Percentiles rank a stretch among this genome's conserved stretches.
phyloP scores from a whole-genome alignment of 2,329 filamentous ascomycete genomes.

The Fusarium tuaranense region DNA sequence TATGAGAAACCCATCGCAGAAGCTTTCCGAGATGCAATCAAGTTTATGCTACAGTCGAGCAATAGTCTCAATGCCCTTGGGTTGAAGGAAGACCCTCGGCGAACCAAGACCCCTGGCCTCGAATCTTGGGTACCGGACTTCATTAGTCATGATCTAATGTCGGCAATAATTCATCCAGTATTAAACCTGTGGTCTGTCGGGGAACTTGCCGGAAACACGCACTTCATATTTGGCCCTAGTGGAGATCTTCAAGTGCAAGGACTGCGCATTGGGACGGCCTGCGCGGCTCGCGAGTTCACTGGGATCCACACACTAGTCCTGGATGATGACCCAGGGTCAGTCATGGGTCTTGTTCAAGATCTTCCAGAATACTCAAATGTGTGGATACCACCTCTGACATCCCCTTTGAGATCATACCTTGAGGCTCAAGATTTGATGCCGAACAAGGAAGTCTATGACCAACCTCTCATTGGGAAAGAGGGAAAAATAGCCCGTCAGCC shows the following conservation, averaged over 20 bases:
- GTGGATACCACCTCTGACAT: background rate
- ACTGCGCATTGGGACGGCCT: background rate
- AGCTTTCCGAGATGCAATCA: background rate
- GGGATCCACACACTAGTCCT: background rate
- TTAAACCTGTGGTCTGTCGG: background rate
- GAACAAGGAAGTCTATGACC: background rate
- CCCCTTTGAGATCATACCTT: background rate
- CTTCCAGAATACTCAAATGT: background rate
- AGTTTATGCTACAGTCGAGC: background rate
- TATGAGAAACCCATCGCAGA: background rate
- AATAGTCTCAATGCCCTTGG: background rate
- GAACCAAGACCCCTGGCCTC: background rate
- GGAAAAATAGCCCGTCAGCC: background rate
- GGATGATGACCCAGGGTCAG: background rate
- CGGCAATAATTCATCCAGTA: background rate
- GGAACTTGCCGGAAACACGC: background rate
- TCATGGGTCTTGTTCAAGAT: background rate
- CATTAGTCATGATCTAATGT: fast-evolving
- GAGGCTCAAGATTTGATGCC: background rate
- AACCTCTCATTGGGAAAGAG: fast-evolving
- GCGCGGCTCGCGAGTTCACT: background rate
- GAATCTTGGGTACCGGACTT: background rate
- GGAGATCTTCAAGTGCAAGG: background rate
- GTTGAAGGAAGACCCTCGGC: background rate
- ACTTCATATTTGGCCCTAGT: background rate